A percentile compares a stretch with the other conserved stretches of the same genome.
Evolutionary conservation across 2,329 filamentous ascomycete genomes (phyloP).

Genomic region (Leptoxyphium fumago): DNA sequence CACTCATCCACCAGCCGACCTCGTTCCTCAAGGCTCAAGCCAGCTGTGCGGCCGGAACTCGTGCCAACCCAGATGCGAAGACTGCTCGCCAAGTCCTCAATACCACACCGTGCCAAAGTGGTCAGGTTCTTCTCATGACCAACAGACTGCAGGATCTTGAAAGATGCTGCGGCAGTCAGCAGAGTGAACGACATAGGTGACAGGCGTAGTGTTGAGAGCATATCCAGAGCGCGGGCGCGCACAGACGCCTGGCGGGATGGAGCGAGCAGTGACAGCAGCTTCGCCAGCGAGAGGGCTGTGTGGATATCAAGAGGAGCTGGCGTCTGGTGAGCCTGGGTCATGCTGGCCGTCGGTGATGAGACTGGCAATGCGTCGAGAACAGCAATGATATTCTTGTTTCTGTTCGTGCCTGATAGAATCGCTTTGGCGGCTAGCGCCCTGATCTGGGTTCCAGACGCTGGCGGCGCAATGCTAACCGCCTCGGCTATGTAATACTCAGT

Average conservation of each 20-base stretch:
- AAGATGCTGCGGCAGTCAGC: conserved; percentile 31
- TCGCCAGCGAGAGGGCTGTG: conserved; percentile 43
- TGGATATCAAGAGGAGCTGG: conserved; percentile 43
- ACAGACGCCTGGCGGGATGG: conserved; percentile 13
- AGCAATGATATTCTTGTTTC: conserved; percentile 35
- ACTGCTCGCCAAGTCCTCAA: conserved; percentile 29
- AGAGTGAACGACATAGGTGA: conserved; percentile 26
- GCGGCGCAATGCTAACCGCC: conserved; percentile 60
- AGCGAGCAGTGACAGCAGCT: conserved; percentile 36
- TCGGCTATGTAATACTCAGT: conserved; percentile 43
- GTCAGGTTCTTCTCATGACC: conserved; percentile 20
- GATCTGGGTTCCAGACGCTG: conserved; percentile 55
- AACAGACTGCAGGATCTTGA: conserved; percentile 26
- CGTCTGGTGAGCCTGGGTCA: conserved; percentile 37
- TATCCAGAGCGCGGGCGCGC: conserved; percentile 23
- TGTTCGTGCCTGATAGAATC: conserved; percentile 39
- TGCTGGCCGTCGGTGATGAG: conserved; percentile 19
- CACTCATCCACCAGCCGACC: conserved; percentile 26
- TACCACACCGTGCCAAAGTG: conserved; percentile 21
- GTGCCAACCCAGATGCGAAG: conserved; percentile 34
- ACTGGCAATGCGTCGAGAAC: conserved; percentile 39
- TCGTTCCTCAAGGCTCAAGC: conserved; percentile 24
- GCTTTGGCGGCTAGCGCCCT: conserved; percentile 45
- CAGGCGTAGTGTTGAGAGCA: conserved; percentile 27
- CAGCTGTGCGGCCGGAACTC: conserved; percentile 25